Conservation (phyloP, 768 basidiomycete species). For the Boletus pseudopeckii region DNA sequence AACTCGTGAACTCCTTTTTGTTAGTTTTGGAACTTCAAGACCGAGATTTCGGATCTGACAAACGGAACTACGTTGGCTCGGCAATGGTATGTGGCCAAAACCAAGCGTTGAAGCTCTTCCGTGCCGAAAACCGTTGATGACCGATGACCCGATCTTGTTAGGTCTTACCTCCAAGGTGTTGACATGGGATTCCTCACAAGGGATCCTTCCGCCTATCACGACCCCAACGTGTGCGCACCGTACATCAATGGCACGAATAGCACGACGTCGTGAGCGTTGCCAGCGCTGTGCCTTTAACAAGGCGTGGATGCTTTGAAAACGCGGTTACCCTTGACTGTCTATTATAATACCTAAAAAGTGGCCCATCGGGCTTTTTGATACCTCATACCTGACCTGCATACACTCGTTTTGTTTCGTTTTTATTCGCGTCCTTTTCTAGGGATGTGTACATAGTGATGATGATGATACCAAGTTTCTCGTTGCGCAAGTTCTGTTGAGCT, state of each 20-base stretch:
- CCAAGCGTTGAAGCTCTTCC: not conserved
- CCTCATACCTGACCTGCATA: not conserved
- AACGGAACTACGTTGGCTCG: conserved; percentile 49
- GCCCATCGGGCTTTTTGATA: not conserved
- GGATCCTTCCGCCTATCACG: conserved; percentile 53
- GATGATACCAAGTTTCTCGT: not conserved
- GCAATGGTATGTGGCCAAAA: conserved; percentile 52
- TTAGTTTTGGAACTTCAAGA: conserved; percentile 74
- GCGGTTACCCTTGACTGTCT: not conserved
- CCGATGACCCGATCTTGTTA: conserved; percentile 22
- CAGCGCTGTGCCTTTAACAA: no score
- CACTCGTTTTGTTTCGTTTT: not conserved
- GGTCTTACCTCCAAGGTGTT: conserved; percentile 70
- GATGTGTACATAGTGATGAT: not conserved
- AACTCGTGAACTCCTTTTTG: not conserved
- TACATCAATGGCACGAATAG: conserved; percentile 33
- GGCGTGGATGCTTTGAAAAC: not conserved
- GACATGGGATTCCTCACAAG: conserved; percentile 56
- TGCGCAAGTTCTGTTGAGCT: not conserved
- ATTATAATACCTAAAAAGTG: not conserved
- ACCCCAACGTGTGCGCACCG: conserved; percentile 62
- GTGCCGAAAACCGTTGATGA: not conserved
- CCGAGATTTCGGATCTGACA: conserved; percentile 48
- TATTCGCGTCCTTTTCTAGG: not conserved
- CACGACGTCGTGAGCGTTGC: conserved; percentile 8